Evolutionary conservation across 1,284 basidiomycete genomes (phyloP).

Genomic region (Trichosporon coremiiforme): DNA sequence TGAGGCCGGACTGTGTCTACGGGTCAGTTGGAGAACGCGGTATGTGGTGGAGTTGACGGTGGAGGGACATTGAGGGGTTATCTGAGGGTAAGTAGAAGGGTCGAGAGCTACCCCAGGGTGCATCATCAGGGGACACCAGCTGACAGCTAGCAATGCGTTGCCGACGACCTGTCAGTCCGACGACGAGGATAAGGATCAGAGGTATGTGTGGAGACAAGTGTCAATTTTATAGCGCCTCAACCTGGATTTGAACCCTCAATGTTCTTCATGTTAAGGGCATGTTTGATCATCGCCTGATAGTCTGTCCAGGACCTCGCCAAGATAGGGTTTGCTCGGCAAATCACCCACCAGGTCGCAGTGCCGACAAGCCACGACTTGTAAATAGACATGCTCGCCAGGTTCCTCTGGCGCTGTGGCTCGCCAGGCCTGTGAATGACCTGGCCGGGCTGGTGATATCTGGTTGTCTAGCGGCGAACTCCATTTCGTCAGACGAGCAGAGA

Average conservation of each 20-base stretch:
- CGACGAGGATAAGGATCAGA: background rate
- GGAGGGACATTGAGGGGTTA: background rate
- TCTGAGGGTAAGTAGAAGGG: background rate
- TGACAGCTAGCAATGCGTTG: background rate
- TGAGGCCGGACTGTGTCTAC: background rate
- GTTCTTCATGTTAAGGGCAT: background rate
- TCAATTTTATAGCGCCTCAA: background rate
- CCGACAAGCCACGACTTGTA: background rate
- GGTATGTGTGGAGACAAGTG: background rate
- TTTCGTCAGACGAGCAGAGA: background rate
- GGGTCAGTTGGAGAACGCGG: background rate
- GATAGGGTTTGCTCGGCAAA: background rate
- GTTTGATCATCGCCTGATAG: conserved; percentile 3
- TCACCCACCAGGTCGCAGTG: background rate
- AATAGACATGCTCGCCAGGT: background rate
- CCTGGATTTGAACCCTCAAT: background rate
- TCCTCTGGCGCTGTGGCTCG: background rate
- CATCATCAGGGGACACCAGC: background rate
- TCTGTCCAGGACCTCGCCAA: background rate
- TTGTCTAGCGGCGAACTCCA: too few relatives aligned
- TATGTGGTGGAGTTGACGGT: background rate
- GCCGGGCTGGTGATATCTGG: too few relatives aligned
- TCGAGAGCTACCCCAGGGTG: background rate
- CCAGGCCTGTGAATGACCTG: background rate
- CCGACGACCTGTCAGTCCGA: background rate